Evolutionary conservation across 2,329 filamentous ascomycete species (phyloP).

Genomic region (Cercospora canescens): DNA sequence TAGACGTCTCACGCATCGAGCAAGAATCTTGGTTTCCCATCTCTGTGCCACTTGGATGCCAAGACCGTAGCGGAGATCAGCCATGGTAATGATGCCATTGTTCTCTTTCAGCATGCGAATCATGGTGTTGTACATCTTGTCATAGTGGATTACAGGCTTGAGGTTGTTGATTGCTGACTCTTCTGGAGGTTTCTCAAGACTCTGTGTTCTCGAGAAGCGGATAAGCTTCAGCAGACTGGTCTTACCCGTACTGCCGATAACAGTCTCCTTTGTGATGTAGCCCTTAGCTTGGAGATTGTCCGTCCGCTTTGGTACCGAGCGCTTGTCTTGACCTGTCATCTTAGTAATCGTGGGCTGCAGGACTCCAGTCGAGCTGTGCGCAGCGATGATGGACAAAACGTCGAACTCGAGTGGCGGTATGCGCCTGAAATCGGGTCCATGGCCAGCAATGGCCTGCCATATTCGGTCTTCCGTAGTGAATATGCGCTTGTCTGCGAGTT

Average conservation of each 20-base stretch:
- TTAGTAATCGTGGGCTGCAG: slow-evolving; percentile 57
- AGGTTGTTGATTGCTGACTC: slow-evolving; percentile 14
- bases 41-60: slow-evolving; percentile 32
- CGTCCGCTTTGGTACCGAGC: slow-evolving; percentile 63
- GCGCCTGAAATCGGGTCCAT: slow-evolving; percentile 56
- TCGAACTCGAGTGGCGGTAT: slow-evolving; percentile 57
- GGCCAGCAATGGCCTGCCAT: slow-evolving; percentile 62
- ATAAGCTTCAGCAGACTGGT: slow-evolving; percentile 59
- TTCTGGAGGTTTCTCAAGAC: slow-evolving; percentile 9
- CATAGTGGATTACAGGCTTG: slow-evolving; percentile 42
- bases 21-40: slow-evolving; percentile 42
- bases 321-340: slow-evolving; percentile 63
- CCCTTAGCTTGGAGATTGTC: slow-evolving; percentile 58
- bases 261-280: slow-evolving; percentile 60
- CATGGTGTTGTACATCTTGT: slow-evolving; percentile 50
- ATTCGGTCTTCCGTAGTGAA: slow-evolving; percentile 57
- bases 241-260: slow-evolving; percentile 50
- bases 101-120: slow-evolving; percentile 52
- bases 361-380: slow-evolving; percentile 55
- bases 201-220: slow-evolving; percentile 40
- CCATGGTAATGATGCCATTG: slow-evolving; percentile 51
- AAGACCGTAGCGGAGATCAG: slow-evolving; percentile 54
- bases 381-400: slow-evolving; percentile 60
- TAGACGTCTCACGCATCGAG: slow-evolving; percentile 42
- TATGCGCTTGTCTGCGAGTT: slow-evolving; percentile 38